These are phyloP conservation scores for Mycena filopes DNA, from an alignment of 768 basidiomycete genomes.

Conservation along the genomic window DNA sequence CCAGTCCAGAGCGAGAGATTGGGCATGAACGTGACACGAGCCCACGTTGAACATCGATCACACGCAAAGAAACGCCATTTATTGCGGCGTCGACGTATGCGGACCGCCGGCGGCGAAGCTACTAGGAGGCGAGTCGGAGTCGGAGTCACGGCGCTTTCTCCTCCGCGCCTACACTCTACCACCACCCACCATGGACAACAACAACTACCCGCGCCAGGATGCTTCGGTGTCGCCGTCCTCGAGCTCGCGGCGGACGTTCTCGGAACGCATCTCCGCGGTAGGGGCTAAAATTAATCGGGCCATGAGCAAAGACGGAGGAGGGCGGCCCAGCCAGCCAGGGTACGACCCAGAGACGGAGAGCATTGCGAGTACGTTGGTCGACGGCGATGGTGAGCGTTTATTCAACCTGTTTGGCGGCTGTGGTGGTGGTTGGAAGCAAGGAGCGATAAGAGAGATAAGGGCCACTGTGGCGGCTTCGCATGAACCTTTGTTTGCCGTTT, in stretches of 20 bases:
- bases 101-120: constrained; percentile 11
- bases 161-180: neutral
- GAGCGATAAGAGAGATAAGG: constrained; percentile 26
- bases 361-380: constrained; percentile 20
- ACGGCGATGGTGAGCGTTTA: constrained; percentile 13
- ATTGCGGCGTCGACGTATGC: constrained; percentile 16
- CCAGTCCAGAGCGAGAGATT: neutral
- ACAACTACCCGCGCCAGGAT: neutral
- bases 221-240: constrained; percentile 1
- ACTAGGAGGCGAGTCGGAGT: neutral
- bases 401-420: neutral
- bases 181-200: neutral
- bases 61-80: neutral
- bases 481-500: neutral
- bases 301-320: constrained; percentile 24
- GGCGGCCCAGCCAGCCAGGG: constrained; percentile 1
- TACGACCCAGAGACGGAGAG: constrained; percentile 27
- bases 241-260: constrained; percentile 21
- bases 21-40: constrained; percentile 10
- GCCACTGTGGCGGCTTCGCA: neutral
- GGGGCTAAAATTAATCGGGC: constrained; percentile 28
- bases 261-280: constrained; percentile 25
- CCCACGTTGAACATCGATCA: constrained; percentile 20
- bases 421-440: constrained; percentile 25
- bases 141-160: neutral